Conservation (phyloP, 768 basidiomycete species). For the Boletellus emodensis region DNA sequence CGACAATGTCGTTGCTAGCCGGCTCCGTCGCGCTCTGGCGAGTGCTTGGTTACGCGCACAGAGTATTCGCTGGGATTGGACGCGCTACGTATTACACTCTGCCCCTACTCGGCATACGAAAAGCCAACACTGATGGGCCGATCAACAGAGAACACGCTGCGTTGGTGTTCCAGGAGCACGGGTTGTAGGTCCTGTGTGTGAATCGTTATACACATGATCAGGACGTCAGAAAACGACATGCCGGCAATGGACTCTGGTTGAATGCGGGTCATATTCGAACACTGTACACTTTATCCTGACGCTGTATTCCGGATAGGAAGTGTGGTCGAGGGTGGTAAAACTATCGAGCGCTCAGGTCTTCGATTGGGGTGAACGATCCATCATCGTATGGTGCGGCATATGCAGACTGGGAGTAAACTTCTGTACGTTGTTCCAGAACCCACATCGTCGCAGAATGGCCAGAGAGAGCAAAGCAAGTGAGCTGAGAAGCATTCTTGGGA, state of each 20-base stretch:
- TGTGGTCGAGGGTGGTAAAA: constrained; percentile 40
- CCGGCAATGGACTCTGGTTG: background rate
- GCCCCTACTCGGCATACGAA: constrained; percentile 38
- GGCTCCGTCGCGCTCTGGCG: constrained; percentile 46
- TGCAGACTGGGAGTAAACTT: background rate
- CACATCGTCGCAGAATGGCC: background rate
- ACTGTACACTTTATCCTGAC: constrained; percentile 38
- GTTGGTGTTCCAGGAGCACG: constrained; percentile 54
- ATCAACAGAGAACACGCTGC: constrained; percentile 70
- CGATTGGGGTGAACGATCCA: constrained; percentile 31
- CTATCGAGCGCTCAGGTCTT: constrained; percentile 19
- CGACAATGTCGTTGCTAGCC: constrained; percentile 61
- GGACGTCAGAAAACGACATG: no score
- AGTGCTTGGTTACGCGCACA: background rate
- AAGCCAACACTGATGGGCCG: constrained; percentile 46
- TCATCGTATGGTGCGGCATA: constrained; percentile 12
- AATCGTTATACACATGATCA: constrained; percentile 15
- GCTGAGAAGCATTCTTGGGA: background rate
- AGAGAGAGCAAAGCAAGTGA: background rate
- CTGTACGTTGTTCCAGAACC: background rate
- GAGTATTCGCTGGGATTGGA: no score
- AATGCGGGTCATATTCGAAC: constrained; percentile 12
- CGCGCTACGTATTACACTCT: background rate
- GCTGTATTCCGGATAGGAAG: constrained; percentile 39
- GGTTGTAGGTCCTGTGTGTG: constrained; percentile 51